Evolutionary conservation across 257 asterid genomes (phyloP).

Genomic region (Solanum rostratum): DNA sequence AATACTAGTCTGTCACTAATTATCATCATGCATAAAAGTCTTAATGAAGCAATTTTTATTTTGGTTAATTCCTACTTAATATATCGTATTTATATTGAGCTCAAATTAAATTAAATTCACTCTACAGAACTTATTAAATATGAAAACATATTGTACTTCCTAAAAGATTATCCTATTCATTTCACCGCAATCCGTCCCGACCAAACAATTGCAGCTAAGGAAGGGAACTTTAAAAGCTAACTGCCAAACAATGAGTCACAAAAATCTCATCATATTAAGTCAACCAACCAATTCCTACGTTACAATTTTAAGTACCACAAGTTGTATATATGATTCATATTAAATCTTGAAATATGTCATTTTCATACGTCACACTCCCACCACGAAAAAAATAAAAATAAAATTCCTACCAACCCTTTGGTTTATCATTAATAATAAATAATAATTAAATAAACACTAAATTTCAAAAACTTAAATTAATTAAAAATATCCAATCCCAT

Average conservation of each 20-base stretch:
- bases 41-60: not conserved
- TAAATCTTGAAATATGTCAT: not conserved
- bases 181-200: not conserved
- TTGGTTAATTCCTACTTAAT: not conserved
- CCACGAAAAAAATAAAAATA: not conserved
- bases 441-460: not conserved
- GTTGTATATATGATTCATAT: not conserved
- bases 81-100: not conserved
- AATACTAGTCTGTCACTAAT: not conserved
- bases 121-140: accelerated
- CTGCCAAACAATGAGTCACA: not conserved
- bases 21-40: not conserved
- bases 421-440: not conserved
- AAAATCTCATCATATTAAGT: not conserved
- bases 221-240: not conserved
- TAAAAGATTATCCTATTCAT: too few relatives aligned
- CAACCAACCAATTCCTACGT: not conserved
- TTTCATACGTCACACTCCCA: not conserved
- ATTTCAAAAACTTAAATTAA: not conserved
- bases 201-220: not conserved
- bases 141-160: not conserved
- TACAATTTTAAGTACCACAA: not conserved
- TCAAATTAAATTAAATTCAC: not conserved
- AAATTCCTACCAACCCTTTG: not conserved
- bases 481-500: not conserved